Evolutionary conservation across 1,284 basidiomycete genomes (phyloP), one percentile per base, ranked within the genome.

Genomic region (Melampsora medusae): DNA sequence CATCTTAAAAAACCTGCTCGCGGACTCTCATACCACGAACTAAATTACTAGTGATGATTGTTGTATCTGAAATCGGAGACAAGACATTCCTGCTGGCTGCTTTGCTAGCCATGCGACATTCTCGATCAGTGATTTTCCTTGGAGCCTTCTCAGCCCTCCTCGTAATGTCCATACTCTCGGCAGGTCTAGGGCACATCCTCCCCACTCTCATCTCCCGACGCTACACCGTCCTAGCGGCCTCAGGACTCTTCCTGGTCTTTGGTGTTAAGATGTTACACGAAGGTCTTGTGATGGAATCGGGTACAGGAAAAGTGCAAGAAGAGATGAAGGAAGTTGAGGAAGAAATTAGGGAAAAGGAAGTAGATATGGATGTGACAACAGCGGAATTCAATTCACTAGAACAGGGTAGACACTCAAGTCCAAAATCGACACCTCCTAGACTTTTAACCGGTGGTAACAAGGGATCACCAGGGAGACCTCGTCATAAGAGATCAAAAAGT

Each of bases 31-130:
- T 31, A 53, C n/a, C 22, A 2, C n/a, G 1, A 60, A 38, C 0
- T 19, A 28, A 19, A 19, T 1, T 31, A 46, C 22, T 35, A 48
- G 61, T 46, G 31, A 56, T 66, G 31, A 38, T 50, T n/a, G 69
- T 81, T 77, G 81, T 85, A 49, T 84, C 83, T 17, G 84, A 85
- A 78, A 82, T 85, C 79, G 95, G 96, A 64, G 97, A 99, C 89
- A 98, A 98, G 84, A 99, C 96, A 0, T 99, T 99, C 83, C 89
- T 99, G 77, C 97, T 98, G 65, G 87, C 96, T 28, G 97, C 96
- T 76, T 95, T 99, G 80, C 90, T 99, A 79, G 92, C 96, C 10
- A 96, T 97, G 89, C 90, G 94, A 2, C 93, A 97, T 82, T 89
- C 92, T 0, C 89, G 93, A 16, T 81, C 90, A 62, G 85, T 90